phyloP scores from a whole-genome alignment of 768 basidiomycete genomes.

The Panaeolus cyanescens region DNA sequence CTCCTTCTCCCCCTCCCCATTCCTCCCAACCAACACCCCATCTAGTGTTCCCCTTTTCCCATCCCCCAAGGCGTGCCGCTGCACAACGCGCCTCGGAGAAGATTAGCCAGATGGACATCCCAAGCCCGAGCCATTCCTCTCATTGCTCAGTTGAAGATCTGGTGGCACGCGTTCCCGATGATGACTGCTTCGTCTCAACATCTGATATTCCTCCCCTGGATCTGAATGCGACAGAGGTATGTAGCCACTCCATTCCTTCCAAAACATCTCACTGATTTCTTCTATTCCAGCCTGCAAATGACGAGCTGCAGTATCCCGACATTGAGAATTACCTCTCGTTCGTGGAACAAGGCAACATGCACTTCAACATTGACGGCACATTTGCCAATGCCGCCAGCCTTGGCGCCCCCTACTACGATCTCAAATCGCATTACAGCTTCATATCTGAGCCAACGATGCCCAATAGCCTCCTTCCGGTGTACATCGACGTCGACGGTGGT shows the following conservation, averaged over 20 bases:
- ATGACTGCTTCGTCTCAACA: conserved; percentile 21
- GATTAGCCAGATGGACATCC: background rate
- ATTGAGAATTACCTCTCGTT: background rate
- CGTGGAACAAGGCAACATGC: background rate
- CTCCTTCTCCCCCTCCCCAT: conserved; percentile 3
- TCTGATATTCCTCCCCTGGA: conserved; percentile 23
- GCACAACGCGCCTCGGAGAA: conserved; percentile 7
- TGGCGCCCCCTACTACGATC: background rate
- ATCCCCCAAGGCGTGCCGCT: conserved; percentile 7
- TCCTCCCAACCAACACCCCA: background rate
- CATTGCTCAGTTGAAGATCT: background rate
- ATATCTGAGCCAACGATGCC: background rate
- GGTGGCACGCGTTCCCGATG: background rate
- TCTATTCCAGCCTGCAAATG: background rate
- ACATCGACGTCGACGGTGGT: background rate
- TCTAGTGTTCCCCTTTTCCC: background rate
- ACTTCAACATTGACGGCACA: background rate
- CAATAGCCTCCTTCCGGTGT: background rate
- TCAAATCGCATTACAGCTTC: background rate
- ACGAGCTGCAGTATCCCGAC: background rate
- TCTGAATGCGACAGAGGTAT: conserved; percentile 8
- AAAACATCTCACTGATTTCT: background rate
- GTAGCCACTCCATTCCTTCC: conserved; percentile 15
- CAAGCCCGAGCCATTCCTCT: background rate
- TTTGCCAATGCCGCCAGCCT: background rate